Evolutionary conservation across 129 eudicot genomes (phyloP), one percentile per base, ranked within the genome.

Genomic region (Chrysanthemum seticuspe): DNA sequence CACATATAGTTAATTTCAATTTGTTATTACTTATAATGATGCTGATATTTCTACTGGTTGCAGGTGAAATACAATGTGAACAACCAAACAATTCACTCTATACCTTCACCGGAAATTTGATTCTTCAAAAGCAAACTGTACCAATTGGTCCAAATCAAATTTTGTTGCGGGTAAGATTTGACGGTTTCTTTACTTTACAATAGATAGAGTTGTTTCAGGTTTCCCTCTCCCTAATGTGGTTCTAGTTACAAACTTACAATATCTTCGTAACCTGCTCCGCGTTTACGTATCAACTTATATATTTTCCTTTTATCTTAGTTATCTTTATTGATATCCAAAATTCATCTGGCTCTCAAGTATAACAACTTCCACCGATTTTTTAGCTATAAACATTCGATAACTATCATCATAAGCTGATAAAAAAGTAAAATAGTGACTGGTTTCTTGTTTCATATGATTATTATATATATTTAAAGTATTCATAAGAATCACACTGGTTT

Each of bases 21-120:
- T 40, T 40, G 47, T 40, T 40, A 40, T 65, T 48, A 21, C 31
- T 14, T 61, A 52, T 68, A 67, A 51, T 63, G 60, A 21, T 57
- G 74, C 21, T 62, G 73, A 44, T 79, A 27, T 62, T 73, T 40
- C 16, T 76, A 10, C 52, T 70, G 71, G 62, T 75, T 87, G 79
- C 89, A 94, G 99, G 99, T 69, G 99, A 94, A 86, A 83, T 94
- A 73, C 96, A 94, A 66, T 94, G 99, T 78, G 99, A 94, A 85
- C 99, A 94, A 81, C 97, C 99, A 72, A 94, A 94, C 80, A 94
- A 94, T 81, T 94, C 99, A 5, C 86, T 94, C 53, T 94, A 94
- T 83, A 94, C 99, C 31, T 94, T 90, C 74, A 88, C 99, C 29
- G 99, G 99, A 76, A 94, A 94, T 85, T 87, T 94, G 86, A 84